Evolutionary conservation across 139 green algal species (phyloP).

Genomic region (Micractinium sp.): DNA sequence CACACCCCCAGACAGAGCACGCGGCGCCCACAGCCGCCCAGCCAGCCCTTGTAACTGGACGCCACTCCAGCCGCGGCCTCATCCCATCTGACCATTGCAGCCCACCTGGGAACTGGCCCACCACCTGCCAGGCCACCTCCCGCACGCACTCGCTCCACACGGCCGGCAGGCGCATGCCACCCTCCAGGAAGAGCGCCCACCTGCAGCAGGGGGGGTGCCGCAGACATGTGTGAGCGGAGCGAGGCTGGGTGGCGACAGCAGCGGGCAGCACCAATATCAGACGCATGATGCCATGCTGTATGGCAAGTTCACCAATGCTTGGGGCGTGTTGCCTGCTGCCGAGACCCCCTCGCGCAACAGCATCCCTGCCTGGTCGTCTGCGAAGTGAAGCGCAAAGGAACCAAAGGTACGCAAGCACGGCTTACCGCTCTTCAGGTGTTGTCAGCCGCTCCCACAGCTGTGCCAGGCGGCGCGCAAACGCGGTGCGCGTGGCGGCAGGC

Average conservation of each 20-base stretch:
- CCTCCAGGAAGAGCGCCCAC: constrained; percentile 1
- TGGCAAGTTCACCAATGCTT: too few species aligned
- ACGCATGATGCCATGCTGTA: too few species aligned
- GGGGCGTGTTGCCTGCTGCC: too few species aligned
- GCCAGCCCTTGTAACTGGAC: too few species aligned
- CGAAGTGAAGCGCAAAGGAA: neutral
- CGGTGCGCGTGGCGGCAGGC: neutral
- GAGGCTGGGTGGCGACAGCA: neutral
- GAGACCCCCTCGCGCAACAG: too few species aligned
- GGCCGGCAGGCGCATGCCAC: constrained; percentile 4
- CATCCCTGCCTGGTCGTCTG: too few species aligned
- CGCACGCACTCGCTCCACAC: neutral
- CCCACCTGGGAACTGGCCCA: constrained; percentile 8
- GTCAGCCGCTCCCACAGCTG: neutral
- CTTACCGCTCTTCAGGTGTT: neutral
- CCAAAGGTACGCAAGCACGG: neutral
- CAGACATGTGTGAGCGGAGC: neutral
- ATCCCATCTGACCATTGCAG: too few species aligned
- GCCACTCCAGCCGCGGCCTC: too few species aligned
- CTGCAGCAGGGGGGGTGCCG: neutral
- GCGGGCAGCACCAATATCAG: too few species aligned
- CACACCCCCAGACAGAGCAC: too few species aligned
- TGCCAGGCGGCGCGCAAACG: constrained; percentile 9
- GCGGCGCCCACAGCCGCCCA: too few species aligned
- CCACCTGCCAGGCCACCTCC: constrained; percentile 12